Evolutionary conservation across 768 basidiomycete genomes (phyloP).

Genomic region (Suillus luteus): DNA sequence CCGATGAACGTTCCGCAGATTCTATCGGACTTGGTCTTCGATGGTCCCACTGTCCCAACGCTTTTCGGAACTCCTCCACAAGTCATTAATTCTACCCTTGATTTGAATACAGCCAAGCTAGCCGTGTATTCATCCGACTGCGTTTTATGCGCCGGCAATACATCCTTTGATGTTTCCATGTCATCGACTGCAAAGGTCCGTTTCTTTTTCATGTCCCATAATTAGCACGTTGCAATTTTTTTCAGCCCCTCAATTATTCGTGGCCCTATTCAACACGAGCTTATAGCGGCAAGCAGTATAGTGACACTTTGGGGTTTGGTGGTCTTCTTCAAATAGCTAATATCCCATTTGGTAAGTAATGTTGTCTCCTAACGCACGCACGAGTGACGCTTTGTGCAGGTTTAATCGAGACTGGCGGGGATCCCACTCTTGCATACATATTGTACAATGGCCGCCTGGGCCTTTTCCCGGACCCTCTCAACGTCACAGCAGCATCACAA

Average conservation of each 20-base stretch:
- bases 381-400: conserved; percentile 18
- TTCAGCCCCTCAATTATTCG: conserved; percentile 21
- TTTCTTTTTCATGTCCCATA: conserved; percentile 1
- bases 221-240: conserved; percentile 1
- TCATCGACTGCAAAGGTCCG: conserved; percentile 31
- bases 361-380: neutral
- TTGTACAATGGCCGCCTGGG: conserved; percentile 27
- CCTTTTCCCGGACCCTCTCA: conserved; percentile 25
- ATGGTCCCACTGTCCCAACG: conserved; percentile 6
- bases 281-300: conserved; percentile 22
- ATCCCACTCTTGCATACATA: conserved; percentile 18
- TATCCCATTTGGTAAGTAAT: conserved; percentile 22
- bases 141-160: conserved; percentile 23
- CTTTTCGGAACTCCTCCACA: conserved; percentile 15
- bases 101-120: conserved; percentile 21
- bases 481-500: conserved; percentile 21
- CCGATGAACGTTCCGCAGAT: conserved; percentile 13
- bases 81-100: conserved; percentile 17
- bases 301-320: conserved; percentile 27
- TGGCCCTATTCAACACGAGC: conserved; percentile 22
- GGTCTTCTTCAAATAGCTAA: conserved; percentile 21
- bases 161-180: conserved; percentile 22
- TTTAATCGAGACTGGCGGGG: conserved; percentile 19
- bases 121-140: conserved; percentile 25
- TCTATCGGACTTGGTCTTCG: conserved; percentile 8